Evolutionary conservation across 2,329 filamentous ascomycete species (phyloP), one percentile per base, ranked within the genome.

Genomic region (Tolypocladium endophyticum): DNA sequence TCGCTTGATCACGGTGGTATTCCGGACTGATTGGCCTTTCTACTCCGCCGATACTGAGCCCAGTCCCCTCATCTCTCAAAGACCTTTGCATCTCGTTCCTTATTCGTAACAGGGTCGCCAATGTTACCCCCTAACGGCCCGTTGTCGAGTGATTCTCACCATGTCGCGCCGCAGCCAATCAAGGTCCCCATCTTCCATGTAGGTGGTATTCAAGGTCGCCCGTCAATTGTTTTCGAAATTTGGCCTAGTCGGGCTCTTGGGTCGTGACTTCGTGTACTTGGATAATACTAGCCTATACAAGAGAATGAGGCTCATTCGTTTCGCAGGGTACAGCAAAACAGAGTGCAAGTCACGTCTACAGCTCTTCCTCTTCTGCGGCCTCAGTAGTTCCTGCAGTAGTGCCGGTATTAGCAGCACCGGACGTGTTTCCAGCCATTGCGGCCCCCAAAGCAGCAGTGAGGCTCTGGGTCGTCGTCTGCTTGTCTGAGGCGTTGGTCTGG

Each of bases 391-490:
- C 50, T 20, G 30, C 30, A 20, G 30, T 5, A 23, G 20, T 35
- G 9, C 14, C 50, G 12, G 30, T 53, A 11, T 11, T 35, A 1
- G 50, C 18, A n/a, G 30, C 30, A 53, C 30, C 50, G 11, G 60
- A 62, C 54, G 68, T 57, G 9, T 61, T 61, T 6, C 61, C 62
- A 39, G 71, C 69, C 33, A 71, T 62, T 28, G 65, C 66, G 6
- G 72, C 65, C 35, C 70, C 71, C 41, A 74, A 59, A 39, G 73
- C 72, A 28, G 72, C 69, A 45, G 70, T 76, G 53, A 76, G 64
- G 50, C 67, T 73, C 59, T 73, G 72, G 11, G 70, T 67, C 25
- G 68, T 60, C 28, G 68, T 63, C 54, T 65, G 65, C 56, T 66
- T 71, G 39, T 70, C 64, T 23, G 58, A 62, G 39, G 58, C 59